Evolutionary conservation across 257 asterid species (phyloP), one percentile per base, ranked within the genome.

Genomic region (Nicotiana tabacum): DNA sequence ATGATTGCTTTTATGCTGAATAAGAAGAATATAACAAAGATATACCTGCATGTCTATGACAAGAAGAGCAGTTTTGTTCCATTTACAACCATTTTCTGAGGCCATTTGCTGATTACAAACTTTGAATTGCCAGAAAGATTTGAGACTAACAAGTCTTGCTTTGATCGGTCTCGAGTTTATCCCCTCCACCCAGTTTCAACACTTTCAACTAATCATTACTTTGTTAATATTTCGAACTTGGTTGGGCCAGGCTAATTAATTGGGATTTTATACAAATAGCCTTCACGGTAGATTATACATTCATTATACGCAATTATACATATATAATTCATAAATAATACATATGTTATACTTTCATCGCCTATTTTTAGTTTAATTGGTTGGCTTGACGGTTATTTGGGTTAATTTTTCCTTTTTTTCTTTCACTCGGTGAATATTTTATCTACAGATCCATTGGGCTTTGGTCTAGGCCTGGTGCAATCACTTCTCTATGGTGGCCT

Each of bases 31-130:
- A 5, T 65, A 35, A 15, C 53, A 17, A 67, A 17, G 35, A 64
- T 35, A 57, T 15, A 91, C 98, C 98, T 95, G 98, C 99, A 95
- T 93, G 85, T 92, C 99, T 81, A 95, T 90, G 51, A 95, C 94
- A 16, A 95, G 92, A 65, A 93, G 94, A 83, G 98, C 98, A 35
- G 97, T 92, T 85, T 70, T 83, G 57, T 84, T 92, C 98, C 95
- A 92, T 78, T 88, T 89, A 58, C 35, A 35, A 77, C 39, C 37
- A 70, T 90, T 87, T 72, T 24, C 65, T 56, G 81, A 78, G 62
- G 89, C 93, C 98, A 95, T 92, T 89, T 48, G 43, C 60, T 48
- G 8, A 24, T 48, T 27, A 27, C 62, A 74, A 27, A 48, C 27
- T 48, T 9, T 3, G 27, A 48, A 6, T 46, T 35, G 30, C 9